phyloP scores from a whole-genome alignment of 1,139 yeast genomes.

The Yamadazyma membranifaciens region DNA sequence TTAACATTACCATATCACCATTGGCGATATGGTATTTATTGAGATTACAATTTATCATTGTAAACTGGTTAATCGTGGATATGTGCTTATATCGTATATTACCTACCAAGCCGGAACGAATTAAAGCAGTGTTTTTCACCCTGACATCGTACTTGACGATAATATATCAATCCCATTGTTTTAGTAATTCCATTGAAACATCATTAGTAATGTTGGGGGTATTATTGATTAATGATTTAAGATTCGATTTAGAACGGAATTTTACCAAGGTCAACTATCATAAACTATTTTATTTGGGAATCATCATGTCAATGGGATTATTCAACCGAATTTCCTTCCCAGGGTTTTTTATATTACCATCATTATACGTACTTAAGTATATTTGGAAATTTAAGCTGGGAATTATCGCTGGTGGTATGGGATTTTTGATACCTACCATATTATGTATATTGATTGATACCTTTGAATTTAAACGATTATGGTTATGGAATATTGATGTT shows the following conservation, averaged over 20 bases:
- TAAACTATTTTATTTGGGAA: constrained; percentile 45
- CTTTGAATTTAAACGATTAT: constrained; percentile 11
- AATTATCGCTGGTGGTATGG: constrained; percentile 20
- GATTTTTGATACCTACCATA: constrained; percentile 33
- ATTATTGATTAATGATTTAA: constrained; percentile 47
- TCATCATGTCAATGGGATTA: constrained; percentile 59
- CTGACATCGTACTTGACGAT: constrained; percentile 79
- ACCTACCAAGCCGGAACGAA: constrained; percentile 59
- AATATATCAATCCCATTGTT: constrained; percentile 81
- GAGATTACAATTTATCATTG: constrained; percentile 55
- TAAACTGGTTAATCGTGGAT: constrained; percentile 62
- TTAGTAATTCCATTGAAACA: constrained; percentile 86
- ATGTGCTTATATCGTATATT: constrained; percentile 47
- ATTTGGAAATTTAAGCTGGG: constrained; percentile 28
- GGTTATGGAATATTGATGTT: constrained; percentile 1
- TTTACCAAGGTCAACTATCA: constrained; percentile 7
- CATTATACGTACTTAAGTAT: constrained; percentile 36
- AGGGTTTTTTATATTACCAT: constrained; percentile 69
- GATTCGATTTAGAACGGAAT: constrained; percentile 24
- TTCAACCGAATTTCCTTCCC: constrained; percentile 86
- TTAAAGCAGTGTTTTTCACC: constrained; percentile 63
- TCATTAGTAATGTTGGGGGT: constrained; percentile 57
- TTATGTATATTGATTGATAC: constrained; percentile 59
- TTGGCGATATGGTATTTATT: constrained; percentile 52
- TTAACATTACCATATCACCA: constrained; percentile 33